Evolutionary conservation across 257 asterid species (phyloP).

Genomic region (Handroanthus guayacan): DNA sequence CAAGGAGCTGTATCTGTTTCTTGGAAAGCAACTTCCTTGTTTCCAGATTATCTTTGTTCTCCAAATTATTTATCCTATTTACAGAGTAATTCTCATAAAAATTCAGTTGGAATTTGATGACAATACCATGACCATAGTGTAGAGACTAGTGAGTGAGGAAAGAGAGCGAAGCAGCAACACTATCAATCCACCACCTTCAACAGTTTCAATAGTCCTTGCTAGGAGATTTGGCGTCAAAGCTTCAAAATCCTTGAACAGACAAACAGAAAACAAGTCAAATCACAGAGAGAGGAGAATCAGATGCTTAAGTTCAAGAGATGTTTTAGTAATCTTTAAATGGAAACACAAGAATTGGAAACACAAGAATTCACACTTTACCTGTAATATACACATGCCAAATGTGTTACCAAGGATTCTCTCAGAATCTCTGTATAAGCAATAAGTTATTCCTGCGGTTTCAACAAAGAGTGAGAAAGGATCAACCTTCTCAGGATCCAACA

Average conservation of each 20-base stretch:
- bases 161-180: conserved; percentile 84
- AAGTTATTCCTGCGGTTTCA: conserved; percentile 76
- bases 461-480: conserved; percentile 80
- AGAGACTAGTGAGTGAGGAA: conserved; percentile 85
- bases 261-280: conserved; percentile 20
- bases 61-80: conserved; percentile 19
- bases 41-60: conserved; percentile 17
- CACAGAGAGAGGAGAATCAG: background rate
- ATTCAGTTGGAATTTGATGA: conserved; percentile 13
- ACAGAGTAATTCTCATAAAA: conserved; percentile 10
- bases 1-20: background rate
- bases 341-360: conserved; percentile 4
- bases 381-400: conserved; percentile 96
- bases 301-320: background rate
- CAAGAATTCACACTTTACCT: conserved; percentile 52
- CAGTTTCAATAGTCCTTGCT: conserved; percentile 99
- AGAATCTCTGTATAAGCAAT: conserved; percentile 87
- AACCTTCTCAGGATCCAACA: conserved; percentile 75
- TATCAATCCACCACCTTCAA: conserved; percentile 98
- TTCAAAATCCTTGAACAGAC: conserved; percentile 76
- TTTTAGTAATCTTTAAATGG: background rate
- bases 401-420: conserved; percentile 98
- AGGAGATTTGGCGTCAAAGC: conserved; percentile 98
- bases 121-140: conserved; percentile 94
- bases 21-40: background rate